Evolutionary conservation across 805 yeast species (phyloP), one percentile per base, ranked within the genome.

Genomic region (Metschnikowia vanudenii): DNA sequence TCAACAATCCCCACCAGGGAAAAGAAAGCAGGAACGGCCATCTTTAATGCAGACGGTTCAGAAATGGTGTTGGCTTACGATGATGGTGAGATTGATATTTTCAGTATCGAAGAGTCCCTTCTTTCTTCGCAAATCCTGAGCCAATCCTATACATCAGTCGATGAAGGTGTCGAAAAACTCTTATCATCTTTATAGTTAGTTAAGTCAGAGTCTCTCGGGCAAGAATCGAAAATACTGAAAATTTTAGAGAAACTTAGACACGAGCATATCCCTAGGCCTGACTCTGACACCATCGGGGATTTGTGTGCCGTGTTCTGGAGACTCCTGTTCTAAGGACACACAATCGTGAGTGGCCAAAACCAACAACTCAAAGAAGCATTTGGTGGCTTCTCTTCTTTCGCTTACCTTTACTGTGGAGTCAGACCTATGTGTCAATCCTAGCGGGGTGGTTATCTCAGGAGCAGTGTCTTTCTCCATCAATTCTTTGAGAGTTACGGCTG

Each of bases 341-440:
- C 92, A 83, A 55, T 85, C 90, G 37, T 81, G 74, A 5, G 94
- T 84, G 1, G 95, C 95, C 47, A 90, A 71, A 3, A 89, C 92
- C 55, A 90, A 71, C 61, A 90, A 63, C 61, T 90, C 96, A 58
- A 89, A 90, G 65, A 90, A 90, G 44, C 87, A 74, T 56, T 80
- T 76, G 2, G 88, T 80, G 17, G 89, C 88, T 55, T 84, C 83
- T 53, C 74, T 69, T 58, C 76, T 75, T 48, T 71, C 70, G 50
- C 70, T 68, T 67, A 58, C 59, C 51, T 35, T 63, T 48, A 18
- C 43, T 9, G n/a, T 17, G 3, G 52, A 52, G 19, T 37, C 47
- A 3, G 46, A 37, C 30, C 51, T 50, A 35, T 43, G 52, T 10
- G 47, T 48, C 16, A 48, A 31, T 6, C 68, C 68, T 17, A 62